These are phyloP conservation scores for Mycena rosella DNA, from an alignment of 768 basidiomycete genomes.

Conservation along the genomic window DNA sequence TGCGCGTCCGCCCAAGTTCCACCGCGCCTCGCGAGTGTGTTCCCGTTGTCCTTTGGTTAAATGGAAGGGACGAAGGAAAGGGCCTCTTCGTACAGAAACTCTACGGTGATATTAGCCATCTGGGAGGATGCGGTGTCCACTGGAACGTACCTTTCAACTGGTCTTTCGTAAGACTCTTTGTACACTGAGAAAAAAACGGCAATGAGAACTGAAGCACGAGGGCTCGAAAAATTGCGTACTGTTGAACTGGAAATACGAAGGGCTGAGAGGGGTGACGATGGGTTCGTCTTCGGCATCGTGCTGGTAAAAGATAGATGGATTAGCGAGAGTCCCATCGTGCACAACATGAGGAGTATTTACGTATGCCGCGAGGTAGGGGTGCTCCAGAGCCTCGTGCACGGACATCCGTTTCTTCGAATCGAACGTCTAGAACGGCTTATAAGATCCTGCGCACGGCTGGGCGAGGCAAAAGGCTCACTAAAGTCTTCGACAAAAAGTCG, in stretches of 20 bases:
- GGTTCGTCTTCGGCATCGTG: conserved; percentile 95
- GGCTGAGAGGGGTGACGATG: conserved; percentile 79
- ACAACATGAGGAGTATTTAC: conserved; percentile 51
- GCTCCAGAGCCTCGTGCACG: conserved; percentile 84
- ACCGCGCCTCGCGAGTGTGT: not conserved
- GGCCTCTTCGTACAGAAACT: conserved; percentile 88
- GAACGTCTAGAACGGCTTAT: conserved; percentile 68
- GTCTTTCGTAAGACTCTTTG: conserved; percentile 80
- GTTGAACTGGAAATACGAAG: conserved; percentile 94
- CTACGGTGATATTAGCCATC: conserved; percentile 44
- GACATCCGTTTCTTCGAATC: conserved; percentile 89
- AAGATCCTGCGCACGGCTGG: not conserved
- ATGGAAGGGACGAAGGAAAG: conserved; percentile 78
- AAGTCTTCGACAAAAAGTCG: conserved; percentile 78
- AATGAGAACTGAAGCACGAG: conserved; percentile 16
- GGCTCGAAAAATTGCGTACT: conserved; percentile 55
- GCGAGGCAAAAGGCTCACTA: conserved; percentile 56
- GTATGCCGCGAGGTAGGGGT: conserved; percentile 86
- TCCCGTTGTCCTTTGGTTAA: conserved; percentile 43
- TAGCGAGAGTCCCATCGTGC: conserved; percentile 17
- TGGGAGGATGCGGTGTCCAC: conserved; percentile 23
- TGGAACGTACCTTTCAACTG: conserved; percentile 70
- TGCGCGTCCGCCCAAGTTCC: not conserved
- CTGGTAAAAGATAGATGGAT: conserved; percentile 46
- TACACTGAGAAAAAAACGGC: conserved; percentile 55